Evolutionary conservation across 139 green algal species (phyloP).

Genomic region (Chlorella vulgaris): DNA sequence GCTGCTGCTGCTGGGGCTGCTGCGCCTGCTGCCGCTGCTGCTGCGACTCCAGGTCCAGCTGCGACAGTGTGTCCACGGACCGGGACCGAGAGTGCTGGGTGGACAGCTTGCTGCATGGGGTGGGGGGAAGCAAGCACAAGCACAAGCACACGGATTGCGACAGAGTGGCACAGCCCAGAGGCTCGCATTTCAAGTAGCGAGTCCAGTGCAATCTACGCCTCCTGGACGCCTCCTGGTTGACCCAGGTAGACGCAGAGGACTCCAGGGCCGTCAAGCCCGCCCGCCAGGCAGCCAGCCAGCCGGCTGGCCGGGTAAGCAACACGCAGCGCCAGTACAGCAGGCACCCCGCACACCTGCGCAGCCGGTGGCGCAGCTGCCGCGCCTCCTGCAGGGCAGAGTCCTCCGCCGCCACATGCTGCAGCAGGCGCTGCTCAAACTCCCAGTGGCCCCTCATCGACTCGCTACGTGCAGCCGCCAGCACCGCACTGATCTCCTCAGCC

Average conservation of each 20-base stretch:
- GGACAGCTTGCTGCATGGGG: slow-evolving; percentile 21
- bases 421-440: slow-evolving; percentile 58
- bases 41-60: background rate
- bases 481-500: slow-evolving; percentile 15
- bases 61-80: slow-evolving; percentile 6
- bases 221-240: no score
- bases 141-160: no score
- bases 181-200: no score
- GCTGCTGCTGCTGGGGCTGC: slow-evolving; percentile 1
- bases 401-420: slow-evolving; percentile 26
- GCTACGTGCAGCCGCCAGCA: slow-evolving; percentile 29
- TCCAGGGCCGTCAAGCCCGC: no score
- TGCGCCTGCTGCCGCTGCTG: slow-evolving; percentile 4
- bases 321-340: no score
- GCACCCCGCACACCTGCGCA: slow-evolving; percentile 10
- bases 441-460: slow-evolving; percentile 35
- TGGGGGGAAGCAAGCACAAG: background rate
- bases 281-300: no score
- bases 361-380: slow-evolving; percentile 11
- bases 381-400: slow-evolving; percentile 10
- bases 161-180: background rate
- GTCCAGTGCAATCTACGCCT: no score
- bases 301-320: no score
- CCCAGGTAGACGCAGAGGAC: no score
- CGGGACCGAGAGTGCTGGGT: background rate